Evolutionary conservation across 129 eudicot species (phyloP), one percentile per base, ranked within the genome.

Genomic region (Rutidosis leptorrhynchoides): DNA sequence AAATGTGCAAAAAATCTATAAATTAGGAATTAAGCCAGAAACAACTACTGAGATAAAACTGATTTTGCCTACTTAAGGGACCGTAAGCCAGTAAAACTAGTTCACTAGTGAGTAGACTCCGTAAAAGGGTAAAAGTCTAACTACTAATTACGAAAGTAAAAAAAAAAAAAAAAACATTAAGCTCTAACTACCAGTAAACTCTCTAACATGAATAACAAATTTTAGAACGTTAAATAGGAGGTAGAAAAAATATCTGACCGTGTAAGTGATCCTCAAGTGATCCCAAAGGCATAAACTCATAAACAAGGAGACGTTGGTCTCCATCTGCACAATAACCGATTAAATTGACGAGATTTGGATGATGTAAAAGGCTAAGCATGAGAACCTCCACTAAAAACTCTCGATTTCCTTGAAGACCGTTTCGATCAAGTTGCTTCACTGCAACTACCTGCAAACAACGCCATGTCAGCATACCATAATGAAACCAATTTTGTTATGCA

Each of bases 291-390:
- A 90, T 87, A 74, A 79, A 90, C 80, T 90, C 97, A 21, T 90
- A 90, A 45, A 90, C 97, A 80, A 90, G 97, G 43, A 90, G 95
- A 26, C 97, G 85, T 61, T 90, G 97, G 32, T 90, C 97, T 30
- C 97, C 95, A 77, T 90, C 95, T 60, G 97, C 97, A 73, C 95
- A 90, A 71, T 90, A 90, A 64, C 97, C 97, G 12, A 84, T 87
- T 79, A 90, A 80, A 84, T 90, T 90, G 60, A 90, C 97, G 10
- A 90, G 88, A 79, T 90, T 90, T 24, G 81, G 80, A 67, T 90
- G 97, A 79, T 90, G 97, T 37, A 90, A 82, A 11, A 90, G 85
- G 77, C 97, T 90, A 79, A 90, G 97, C 97, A 90, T 90, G 53
- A 90, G 87, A 84, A 90, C 97, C 81, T 90, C 97, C 75, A 87